Base-by-base conservation (phyloP, 345 rosid species). In the Populus ilicifolia region DNA sequence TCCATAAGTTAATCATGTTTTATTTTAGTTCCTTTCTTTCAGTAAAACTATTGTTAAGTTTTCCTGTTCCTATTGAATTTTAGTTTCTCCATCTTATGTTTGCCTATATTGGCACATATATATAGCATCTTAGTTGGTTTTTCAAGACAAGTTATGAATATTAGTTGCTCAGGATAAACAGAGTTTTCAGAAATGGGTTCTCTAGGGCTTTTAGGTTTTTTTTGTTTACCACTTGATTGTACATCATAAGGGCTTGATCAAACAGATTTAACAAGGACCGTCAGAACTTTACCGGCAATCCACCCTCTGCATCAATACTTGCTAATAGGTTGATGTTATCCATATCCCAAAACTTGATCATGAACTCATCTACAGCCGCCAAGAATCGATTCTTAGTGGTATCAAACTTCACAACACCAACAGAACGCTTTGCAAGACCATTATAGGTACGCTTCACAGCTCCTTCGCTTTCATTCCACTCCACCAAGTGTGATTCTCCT, bases 381-480 rank as follows among this genome's bases (percentile, higher is more conserved):
- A 94, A 86, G 76, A 89, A 90, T 77, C 88, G 84, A 78, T 89
- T 94, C 86, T 88, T 90, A 39, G 91, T 92, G 30, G 94, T 94
- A 81, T 94, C 97, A 74, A 94, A 94, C 77, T 94, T 95, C 81
- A 94, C 97, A 82, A 90, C 76, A 52, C 91, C 95, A 2, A 33
- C 84, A 68, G 97, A 81, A 59, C 88, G 85, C 88, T 92, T 91
- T 68, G 90, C 93, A 77, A 92, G 91, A 77, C 97, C 97, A 73
- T 46, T 79, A 83, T 88, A 92, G 4, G 83, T 65, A 12, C 90
- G 87, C 84, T 86, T 92, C 56, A 92, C 90, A 74, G 88, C 85
- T 76, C 94, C 93, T 88, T 90, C 94, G 79, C 94, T 92, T 86
- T 92, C 93, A 87, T 92, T 90, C 97, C 97, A 92, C 75, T 92